Evolutionary conservation across 306 rosid species (phyloP), one percentile per base, ranked within the genome.

Genomic region (Prunus campanulata): DNA sequence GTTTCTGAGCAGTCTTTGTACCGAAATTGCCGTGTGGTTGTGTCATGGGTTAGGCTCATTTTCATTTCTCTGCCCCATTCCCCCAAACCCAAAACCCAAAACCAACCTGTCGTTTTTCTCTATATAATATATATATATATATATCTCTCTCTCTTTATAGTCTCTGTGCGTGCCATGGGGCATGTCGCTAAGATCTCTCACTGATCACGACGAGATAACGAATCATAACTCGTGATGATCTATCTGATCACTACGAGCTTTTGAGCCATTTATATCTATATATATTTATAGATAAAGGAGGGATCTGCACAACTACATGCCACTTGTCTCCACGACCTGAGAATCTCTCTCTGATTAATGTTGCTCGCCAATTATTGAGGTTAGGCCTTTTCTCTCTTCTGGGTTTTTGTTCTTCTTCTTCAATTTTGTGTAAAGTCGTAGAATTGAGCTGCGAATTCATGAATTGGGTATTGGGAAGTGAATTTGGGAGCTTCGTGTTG

Each of bases 331-430:
- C 22, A 55, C 39, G 29, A 75, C 35, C 35, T 63, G 18, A 66
- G 81, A 63, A 76, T 81, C 81, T 66, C 56, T 27, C 46, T 63
- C 48, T 7, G 27, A 8, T 69, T 75, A 57, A 65, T 77, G 65
- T 32, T 76, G 69, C 73, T 66, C 20, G 22, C 44, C 68, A 69
- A 71, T 63, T 75, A 54, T 54, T 80, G 77, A 70, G 80, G 81
- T 76, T 77, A 44, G 81, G 13, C 52, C 47, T 51, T 66, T 8
- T 66, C 44, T 79, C 59, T 61, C 18, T 55, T 71, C 52, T 62
- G 66, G 27, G 42, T 59, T 60, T 74, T 2, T 49, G 29, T 74
- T 60, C 3, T 46, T 59, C 12, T 73, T 55, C 13, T 63, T 76
- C 12, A 20, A 52, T 9, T 12, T 61, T 27, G 66, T 69, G 8